A percentile compares a stretch with the other conserved stretches of the same genome.
Evolutionary conservation across 768 basidiomycete species (phyloP).

Genomic region (Mycena epipterygia): DNA sequence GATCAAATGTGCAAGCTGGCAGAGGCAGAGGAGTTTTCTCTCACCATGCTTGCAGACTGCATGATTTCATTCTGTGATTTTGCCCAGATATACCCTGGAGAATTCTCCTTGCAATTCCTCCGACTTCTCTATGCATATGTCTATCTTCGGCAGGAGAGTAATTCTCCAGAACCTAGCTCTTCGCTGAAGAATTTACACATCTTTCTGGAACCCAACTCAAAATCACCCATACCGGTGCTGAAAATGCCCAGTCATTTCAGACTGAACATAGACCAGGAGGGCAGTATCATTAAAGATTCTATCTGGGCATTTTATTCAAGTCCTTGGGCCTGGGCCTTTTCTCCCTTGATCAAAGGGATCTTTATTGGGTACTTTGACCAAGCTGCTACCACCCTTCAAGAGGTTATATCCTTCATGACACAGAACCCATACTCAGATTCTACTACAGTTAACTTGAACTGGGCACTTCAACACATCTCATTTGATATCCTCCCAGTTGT

Average conservation of each 20-base stretch:
- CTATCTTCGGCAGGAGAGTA: not conserved
- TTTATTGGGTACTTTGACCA: not conserved
- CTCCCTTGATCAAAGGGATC: not conserved
- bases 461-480: not conserved
- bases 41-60: not conserved
- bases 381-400: not conserved
- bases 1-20: constrained; percentile 8
- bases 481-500: not conserved
- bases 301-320: not conserved
- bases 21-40: not conserved
- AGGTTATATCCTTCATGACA: not conserved
- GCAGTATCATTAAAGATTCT: not conserved
- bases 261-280: not conserved
- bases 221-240: not conserved
- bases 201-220: constrained; percentile 3
- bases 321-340: not conserved
- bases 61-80: constrained; percentile 10
- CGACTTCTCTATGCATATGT: not conserved
- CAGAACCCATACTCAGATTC: not conserved
- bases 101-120: constrained; percentile 3
- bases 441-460: not conserved
- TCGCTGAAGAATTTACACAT: not conserved
- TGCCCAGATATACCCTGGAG: not conserved
- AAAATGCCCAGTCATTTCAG: not conserved
- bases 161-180: not conserved